phyloP scores from a whole-genome alignment of 768 basidiomycete species.

The Psilocybe cyanescens region DNA sequence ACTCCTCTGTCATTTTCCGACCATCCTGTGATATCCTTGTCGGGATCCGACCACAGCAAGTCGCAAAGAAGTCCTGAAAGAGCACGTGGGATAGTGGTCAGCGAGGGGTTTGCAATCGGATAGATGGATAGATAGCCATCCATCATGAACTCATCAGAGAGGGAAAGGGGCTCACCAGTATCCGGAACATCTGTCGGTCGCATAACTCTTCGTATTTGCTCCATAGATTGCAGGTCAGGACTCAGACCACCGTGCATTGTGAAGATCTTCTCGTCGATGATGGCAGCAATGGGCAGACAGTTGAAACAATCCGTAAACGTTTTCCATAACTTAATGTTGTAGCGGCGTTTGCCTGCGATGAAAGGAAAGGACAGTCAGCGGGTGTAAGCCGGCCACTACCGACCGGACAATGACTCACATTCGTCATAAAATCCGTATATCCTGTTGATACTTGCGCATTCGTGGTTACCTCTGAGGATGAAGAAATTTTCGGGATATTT shows the following conservation, averaged over 20 bases:
- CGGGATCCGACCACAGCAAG: constrained; percentile 98
- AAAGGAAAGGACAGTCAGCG: constrained; percentile 11
- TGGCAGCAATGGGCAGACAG: constrained; percentile 97
- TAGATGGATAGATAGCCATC: not conserved
- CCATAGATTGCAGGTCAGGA: constrained; percentile 98
- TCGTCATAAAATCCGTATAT: constrained; percentile 99
- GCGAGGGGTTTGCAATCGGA: constrained; percentile 4
- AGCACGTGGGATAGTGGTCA: not conserved
- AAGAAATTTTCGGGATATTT: constrained; percentile 99
- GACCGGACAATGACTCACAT: constrained; percentile 61
- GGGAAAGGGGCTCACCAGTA: constrained; percentile 66
- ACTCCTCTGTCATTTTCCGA: constrained; percentile 99
- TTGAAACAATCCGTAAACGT: constrained; percentile 99
- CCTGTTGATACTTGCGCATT: constrained; percentile 98
- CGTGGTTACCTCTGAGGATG: constrained; percentile 98
- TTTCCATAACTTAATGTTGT: constrained; percentile 99
- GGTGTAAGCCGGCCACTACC: constrained; percentile 13
- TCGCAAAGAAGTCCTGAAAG: constrained; percentile 87
- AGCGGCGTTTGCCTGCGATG: constrained; percentile 91
- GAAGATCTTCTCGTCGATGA: constrained; percentile 99
- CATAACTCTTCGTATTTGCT: constrained; percentile 99
- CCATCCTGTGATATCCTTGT: constrained; percentile 99
- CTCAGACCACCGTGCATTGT: constrained; percentile 99
- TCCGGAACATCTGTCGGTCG: constrained; percentile 98
- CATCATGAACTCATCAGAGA: not conserved